phyloP scores from a whole-genome alignment of 306 rosid species.

The Rubus idaeus region DNA sequence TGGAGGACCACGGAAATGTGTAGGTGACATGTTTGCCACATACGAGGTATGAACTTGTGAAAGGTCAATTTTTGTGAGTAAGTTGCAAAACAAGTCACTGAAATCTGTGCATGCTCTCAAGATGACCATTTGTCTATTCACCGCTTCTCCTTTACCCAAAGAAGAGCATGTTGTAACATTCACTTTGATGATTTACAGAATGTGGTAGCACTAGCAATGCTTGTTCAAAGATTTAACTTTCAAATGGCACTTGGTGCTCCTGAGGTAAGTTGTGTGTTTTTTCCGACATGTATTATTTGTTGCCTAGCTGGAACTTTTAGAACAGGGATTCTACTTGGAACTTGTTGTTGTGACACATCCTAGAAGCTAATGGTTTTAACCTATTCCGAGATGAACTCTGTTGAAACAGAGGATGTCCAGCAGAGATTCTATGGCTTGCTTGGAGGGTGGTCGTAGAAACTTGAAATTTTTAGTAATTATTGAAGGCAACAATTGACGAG shows the following conservation, averaged over 20 bases:
- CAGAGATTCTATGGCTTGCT: background rate
- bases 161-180: constrained; percentile 8
- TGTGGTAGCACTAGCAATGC: constrained; percentile 90
- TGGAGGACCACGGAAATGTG: constrained; percentile 92
- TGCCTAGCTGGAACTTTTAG: background rate
- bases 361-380: background rate
- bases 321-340: background rate
- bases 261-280: constrained; percentile 48
- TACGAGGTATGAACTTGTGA: constrained; percentile 62
- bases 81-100: background rate
- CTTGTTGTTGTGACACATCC: background rate
- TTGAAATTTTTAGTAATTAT: background rate
- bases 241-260: constrained; percentile 90
- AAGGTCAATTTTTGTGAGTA: background rate
- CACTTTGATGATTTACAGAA: constrained; percentile 46
- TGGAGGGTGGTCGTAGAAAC: background rate
- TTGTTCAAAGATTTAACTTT: constrained; percentile 80
- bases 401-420: background rate
- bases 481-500: background rate
- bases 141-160: constrained; percentile 12
- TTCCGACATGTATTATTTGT: background rate
- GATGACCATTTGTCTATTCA: background rate
- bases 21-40: constrained; percentile 91
- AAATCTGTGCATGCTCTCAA: background rate
- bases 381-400: background rate